Conservation (phyloP, 108 stramenopile species). For the Schizochytrium sp. region DNA sequence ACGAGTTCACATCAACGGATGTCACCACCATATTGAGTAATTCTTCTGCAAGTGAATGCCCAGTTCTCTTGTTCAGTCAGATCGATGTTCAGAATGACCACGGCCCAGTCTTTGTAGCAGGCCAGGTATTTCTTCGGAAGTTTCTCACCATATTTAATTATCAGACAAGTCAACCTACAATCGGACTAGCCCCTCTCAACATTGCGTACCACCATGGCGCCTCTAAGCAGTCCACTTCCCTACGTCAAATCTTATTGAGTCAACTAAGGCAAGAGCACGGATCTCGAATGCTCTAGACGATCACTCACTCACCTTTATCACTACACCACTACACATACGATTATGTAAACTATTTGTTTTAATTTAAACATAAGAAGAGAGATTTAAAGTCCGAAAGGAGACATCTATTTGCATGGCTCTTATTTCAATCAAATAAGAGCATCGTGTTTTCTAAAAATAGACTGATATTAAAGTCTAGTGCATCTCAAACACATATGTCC, state of each 20-base stretch:
- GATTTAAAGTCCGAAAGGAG: too few relatives aligned
- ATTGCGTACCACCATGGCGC: not conserved
- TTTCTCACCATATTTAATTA: not conserved
- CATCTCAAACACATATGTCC: too few relatives aligned
- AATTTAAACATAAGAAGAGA: too few relatives aligned
- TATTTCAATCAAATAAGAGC: too few relatives aligned
- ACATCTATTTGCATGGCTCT: too few relatives aligned
- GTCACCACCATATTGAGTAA: not conserved
- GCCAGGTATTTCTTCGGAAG: not conserved
- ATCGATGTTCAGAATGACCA: not conserved
- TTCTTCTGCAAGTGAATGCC: not conserved
- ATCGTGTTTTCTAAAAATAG: too few relatives aligned
- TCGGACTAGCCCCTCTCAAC: not conserved
- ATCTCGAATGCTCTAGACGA: not conserved
- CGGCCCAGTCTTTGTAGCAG: constrained; percentile 15
- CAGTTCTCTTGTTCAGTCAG: not conserved
- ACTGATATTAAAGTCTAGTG: too few relatives aligned
- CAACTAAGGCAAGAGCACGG: not conserved
- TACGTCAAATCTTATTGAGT: not conserved
- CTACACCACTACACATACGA: too few relatives aligned
- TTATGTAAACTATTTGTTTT: too few relatives aligned
- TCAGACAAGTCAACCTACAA: not conserved
- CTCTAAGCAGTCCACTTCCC: not conserved
- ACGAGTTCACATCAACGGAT: not conserved
- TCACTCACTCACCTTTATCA: not conserved